Conservation (phyloP, 2,329 filamentous ascomycete genomes). For the Xylaria sp. region DNA sequence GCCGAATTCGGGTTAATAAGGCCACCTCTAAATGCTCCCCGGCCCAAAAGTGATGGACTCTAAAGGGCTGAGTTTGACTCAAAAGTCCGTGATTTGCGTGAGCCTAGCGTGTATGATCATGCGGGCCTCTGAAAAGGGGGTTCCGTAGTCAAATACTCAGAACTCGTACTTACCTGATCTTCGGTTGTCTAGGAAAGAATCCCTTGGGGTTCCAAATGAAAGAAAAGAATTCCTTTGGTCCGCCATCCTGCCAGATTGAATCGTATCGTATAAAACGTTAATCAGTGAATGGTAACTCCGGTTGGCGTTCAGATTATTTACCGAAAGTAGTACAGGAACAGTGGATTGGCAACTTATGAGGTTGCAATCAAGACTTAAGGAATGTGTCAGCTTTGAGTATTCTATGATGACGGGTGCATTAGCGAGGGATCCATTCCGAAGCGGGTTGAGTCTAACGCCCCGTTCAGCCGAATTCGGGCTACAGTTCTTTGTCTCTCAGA, state of each 20-base stretch:
- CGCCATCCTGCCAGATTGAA: background rate
- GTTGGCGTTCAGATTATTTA: background rate
- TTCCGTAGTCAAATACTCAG: no score
- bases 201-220: no score
- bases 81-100: no score
- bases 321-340: background rate
- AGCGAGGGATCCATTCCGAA: conserved; percentile 9
- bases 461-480: conserved; percentile 10
- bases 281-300: background rate
- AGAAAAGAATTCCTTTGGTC: background rate
- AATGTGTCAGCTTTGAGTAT: conserved; percentile 9
- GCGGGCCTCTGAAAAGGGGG: no score
- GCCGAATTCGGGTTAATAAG: no score
- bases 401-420: conserved; percentile 1
- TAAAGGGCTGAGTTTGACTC: no score
- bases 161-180: background rate
- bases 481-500: conserved; percentile 10
- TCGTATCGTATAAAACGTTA: background rate
- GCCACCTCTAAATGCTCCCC: no score
- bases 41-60: no score
- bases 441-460: background rate
- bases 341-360: background rate
- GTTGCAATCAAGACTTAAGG: background rate
- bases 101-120: no score
- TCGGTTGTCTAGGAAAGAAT: background rate